Evolutionary conservation across 257 asterid genomes (phyloP).

Genomic region (Capsicum rhomboideum): DNA sequence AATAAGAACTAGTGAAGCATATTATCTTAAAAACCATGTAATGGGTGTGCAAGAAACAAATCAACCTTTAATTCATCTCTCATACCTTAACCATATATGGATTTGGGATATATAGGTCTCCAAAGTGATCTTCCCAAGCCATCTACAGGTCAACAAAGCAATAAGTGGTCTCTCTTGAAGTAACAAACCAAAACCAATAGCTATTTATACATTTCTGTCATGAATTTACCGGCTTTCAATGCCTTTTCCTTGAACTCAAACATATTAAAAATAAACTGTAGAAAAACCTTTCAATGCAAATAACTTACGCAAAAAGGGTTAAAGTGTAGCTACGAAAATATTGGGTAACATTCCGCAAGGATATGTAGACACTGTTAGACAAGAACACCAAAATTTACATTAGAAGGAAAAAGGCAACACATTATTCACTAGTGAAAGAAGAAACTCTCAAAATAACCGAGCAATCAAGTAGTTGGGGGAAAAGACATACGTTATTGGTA

Average conservation of each 20-base stretch:
- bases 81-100: constrained; percentile 91
- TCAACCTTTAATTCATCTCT: not conserved
- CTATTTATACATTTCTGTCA: not conserved
- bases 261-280: not conserved
- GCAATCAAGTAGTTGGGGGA: not conserved
- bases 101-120: constrained; percentile 88
- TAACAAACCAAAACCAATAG: not conserved
- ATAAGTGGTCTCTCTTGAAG: not conserved
- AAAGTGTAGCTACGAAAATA: constrained; percentile 69
- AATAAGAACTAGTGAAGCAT: not conserved
- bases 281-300: not conserved
- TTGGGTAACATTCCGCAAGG: constrained; percentile 77
- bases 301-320: constrained; percentile 88
- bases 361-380: constrained; percentile 60
- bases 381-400: not conserved
- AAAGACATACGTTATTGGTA: constrained; percentile 64
- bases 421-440: not conserved
- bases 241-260: not conserved
- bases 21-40: not conserved
- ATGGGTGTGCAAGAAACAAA: not conserved
- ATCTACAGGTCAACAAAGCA: constrained; percentile 34
- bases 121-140: constrained; percentile 93
- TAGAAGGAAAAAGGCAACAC: not conserved
- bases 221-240: not conserved
- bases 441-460: not conserved